phyloP scores from a whole-genome alignment of 495 filamentous ascomycete species.

The Jackrogersella minutella region DNA sequence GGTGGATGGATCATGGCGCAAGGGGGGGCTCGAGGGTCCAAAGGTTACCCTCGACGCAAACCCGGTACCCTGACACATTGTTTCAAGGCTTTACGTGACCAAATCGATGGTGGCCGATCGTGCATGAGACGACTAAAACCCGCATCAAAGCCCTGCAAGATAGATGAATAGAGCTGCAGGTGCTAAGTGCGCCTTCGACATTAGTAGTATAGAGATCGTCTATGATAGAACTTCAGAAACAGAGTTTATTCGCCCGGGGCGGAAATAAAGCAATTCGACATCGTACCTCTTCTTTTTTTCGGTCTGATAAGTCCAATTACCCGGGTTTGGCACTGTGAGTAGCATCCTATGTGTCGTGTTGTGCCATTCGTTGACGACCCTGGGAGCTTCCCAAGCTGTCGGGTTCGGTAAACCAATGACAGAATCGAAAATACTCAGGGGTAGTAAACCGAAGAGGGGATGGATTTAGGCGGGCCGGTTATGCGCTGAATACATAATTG shows the following conservation, averaged over 20 bases:
- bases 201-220: constrained; percentile 35
- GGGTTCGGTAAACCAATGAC: constrained; percentile 28
- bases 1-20: constrained; percentile 39
- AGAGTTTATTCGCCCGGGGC: not conserved
- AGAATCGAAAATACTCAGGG: constrained; percentile 11
- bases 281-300: not conserved
- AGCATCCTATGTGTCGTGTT: constrained; percentile 19
- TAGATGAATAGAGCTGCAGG: constrained; percentile 1
- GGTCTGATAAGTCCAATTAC: constrained; percentile 6
- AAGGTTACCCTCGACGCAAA: constrained; percentile 18
- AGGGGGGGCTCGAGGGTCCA: constrained; percentile 38
- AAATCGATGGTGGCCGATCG: constrained; percentile 32
- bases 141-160: constrained; percentile 6
- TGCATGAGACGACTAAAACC: constrained; percentile 24
- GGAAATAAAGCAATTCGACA: constrained; percentile 10
- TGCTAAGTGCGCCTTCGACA: constrained; percentile 14
- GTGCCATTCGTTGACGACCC: constrained; percentile 26
- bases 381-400: constrained; percentile 26
- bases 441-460: constrained; percentile 31
- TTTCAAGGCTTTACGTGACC: constrained; percentile 41
- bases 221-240: constrained; percentile 7
- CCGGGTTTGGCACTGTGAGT: constrained; percentile 26
- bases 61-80: constrained; percentile 32
- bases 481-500: constrained; percentile 27
- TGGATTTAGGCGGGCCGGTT: constrained; percentile 27